These are phyloP conservation scores for Dendrocalamus latiflorus DNA, from an alignment of 202 grass and related monocot genomes.

Conservation along the genomic window DNA sequence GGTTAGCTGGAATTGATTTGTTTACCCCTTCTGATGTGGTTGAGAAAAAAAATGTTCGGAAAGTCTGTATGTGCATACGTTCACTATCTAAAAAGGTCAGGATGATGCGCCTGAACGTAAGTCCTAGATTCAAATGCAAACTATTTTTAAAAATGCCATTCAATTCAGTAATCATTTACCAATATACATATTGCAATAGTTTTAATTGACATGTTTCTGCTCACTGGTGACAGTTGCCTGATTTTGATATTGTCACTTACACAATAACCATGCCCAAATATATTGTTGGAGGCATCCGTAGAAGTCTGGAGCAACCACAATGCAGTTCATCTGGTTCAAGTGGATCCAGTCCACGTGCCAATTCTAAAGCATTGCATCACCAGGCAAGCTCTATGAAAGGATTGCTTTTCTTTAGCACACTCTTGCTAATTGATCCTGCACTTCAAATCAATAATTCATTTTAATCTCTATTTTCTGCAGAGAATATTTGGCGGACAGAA, in stretches of 20 bases:
- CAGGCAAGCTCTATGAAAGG: conserved; percentile 38
- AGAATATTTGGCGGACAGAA: conserved; percentile 36
- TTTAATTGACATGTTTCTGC: conserved; percentile 9
- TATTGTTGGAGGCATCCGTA: conserved; percentile 74
- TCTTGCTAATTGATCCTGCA: conserved; percentile 5
- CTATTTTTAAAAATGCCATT: neutral
- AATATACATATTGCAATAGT: neutral
- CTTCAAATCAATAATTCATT: conserved; percentile 16
- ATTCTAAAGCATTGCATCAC: conserved; percentile 25
- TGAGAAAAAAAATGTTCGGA: conserved; percentile 78
- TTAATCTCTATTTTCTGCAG: conserved; percentile 28
- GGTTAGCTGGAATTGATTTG: conserved; percentile 79
- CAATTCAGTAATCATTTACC: neutral
- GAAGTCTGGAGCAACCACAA: conserved; percentile 65
- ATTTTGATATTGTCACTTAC: conserved; percentile 87
- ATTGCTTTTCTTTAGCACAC: neutral
- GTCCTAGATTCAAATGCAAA: conserved; percentile 2
- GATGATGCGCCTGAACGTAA: conserved; percentile 57
- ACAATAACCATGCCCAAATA: conserved; percentile 90
- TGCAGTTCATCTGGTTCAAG: conserved; percentile 58
- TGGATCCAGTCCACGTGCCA: conserved; percentile 35
- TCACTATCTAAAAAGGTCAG: conserved; percentile 65
- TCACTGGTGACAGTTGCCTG: conserved; percentile 58
- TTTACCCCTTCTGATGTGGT: conserved; percentile 90
- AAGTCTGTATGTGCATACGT: conserved; percentile 87